Percentiles rank a stretch among this genome's conserved stretches.
Evolutionary conservation across 129 eudicot species (phyloP).

Genomic region (Erigeron canadensis): DNA sequence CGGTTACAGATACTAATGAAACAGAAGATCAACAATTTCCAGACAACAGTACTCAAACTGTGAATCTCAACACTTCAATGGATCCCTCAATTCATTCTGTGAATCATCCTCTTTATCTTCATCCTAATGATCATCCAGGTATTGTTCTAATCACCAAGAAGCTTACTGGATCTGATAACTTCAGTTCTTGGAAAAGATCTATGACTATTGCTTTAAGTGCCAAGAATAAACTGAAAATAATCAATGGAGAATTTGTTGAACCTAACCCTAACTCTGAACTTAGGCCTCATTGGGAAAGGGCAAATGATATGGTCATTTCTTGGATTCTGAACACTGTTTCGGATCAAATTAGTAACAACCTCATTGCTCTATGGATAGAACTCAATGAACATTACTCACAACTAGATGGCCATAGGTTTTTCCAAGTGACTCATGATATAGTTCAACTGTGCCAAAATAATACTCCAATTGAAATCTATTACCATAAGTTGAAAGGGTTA

Average conservation of each 20-base stretch:
- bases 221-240: neutral
- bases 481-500: too few species aligned
- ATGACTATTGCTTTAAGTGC: neutral
- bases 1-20: too few species aligned
- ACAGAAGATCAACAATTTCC: too few species aligned
- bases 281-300: neutral
- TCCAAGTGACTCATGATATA: neutral
- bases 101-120: neutral
- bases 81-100: too few species aligned
- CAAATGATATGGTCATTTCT: neutral
- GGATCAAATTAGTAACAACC: neutral
- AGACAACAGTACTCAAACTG: too few species aligned
- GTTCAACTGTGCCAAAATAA: neutral
- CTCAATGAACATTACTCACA: neutral
- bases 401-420: neutral
- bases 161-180: neutral
- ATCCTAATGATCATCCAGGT: neutral
- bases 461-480: too few species aligned
- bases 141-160: neutral
- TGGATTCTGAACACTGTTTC: neutral
- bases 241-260: neutral
- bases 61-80: too few species aligned
- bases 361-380: neutral
- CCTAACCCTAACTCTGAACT: neutral
- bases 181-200: neutral